Conservation (phyloP, 108 stramenopile species). For the Skeletonema tropicum region DNA sequence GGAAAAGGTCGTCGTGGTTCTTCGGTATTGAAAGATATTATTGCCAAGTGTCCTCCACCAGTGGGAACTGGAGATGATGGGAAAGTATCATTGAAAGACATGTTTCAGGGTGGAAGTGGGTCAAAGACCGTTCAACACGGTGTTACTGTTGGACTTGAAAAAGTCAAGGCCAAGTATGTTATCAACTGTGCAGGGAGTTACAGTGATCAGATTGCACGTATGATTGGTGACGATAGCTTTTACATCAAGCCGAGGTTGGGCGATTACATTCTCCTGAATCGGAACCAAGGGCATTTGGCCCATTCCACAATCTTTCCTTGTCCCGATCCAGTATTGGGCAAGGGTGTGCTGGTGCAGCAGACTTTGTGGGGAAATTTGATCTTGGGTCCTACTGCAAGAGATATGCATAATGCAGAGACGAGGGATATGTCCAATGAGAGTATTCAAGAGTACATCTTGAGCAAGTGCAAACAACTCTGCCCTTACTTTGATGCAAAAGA, state of each 20-base stretch:
- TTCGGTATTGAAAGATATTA: conserved; percentile 43
- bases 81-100: conserved; percentile 63
- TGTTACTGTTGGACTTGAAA: conserved; percentile 59
- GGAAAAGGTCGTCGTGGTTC: conserved; percentile 5
- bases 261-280: conserved; percentile 74
- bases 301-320: conserved; percentile 77
- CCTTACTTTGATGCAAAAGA: conserved; percentile 73
- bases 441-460: conserved; percentile 77
- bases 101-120: conserved; percentile 76
- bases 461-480: conserved; percentile 74
- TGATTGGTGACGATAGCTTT: conserved; percentile 84
- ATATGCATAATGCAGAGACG: conserved; percentile 60
- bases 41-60: conserved; percentile 54
- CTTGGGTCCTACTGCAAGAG: conserved; percentile 78
- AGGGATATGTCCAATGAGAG: conserved; percentile 49
- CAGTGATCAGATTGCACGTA: conserved; percentile 70
- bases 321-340: conserved; percentile 81
- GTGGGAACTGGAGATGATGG: conserved; percentile 51
- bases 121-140: conserved; percentile 58
- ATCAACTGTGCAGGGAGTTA: conserved; percentile 79
- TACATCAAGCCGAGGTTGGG: conserved; percentile 77
- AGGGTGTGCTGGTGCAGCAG: conserved; percentile 83
- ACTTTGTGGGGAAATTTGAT: conserved; percentile 86
- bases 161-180: conserved; percentile 59
- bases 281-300: conserved; percentile 75